Percentiles rank a stretch among this genome's conserved stretches.
phyloP scores from a whole-genome alignment of 345 rosid species.

The Eucalyptus camaldulensis region DNA sequence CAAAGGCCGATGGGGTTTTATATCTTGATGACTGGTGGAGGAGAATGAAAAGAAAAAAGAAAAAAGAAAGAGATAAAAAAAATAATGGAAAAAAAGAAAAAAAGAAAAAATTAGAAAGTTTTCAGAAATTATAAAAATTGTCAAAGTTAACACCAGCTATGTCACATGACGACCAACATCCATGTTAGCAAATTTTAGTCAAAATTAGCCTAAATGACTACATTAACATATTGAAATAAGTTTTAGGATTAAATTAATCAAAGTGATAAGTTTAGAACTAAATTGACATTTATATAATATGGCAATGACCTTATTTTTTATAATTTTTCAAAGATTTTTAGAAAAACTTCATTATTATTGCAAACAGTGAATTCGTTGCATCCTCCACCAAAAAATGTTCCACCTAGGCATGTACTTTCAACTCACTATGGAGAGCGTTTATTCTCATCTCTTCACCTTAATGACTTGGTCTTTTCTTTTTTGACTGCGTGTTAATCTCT shows the following conservation, averaged over 20 bases:
- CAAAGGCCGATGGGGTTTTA: fast-evolving
- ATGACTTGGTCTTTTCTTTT: background rate
- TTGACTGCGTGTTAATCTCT: background rate
- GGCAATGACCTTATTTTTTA: background rate
- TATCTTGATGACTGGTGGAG: background rate
- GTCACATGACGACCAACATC: fast-evolving
- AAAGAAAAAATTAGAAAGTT: background rate
- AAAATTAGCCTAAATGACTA: background rate
- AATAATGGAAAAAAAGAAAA: background rate
- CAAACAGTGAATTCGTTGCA: background rate
- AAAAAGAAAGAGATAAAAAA: too few species aligned
- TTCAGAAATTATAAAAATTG: background rate
- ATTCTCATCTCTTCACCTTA: background rate
- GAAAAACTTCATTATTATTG: background rate
- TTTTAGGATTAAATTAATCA: background rate
- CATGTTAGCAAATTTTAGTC: background rate
- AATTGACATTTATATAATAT: background rate
- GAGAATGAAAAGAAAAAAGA: background rate
- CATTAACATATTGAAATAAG: background rate
- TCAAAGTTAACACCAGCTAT: fast-evolving
- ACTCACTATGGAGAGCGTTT: background rate
- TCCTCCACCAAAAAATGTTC: background rate
- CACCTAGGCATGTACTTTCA: background rate
- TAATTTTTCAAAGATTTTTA: background rate
- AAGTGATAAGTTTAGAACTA: background rate